Evolutionary conservation across 2,329 filamentous ascomycete genomes (phyloP).

Genomic region (Huntiella decipiens): DNA sequence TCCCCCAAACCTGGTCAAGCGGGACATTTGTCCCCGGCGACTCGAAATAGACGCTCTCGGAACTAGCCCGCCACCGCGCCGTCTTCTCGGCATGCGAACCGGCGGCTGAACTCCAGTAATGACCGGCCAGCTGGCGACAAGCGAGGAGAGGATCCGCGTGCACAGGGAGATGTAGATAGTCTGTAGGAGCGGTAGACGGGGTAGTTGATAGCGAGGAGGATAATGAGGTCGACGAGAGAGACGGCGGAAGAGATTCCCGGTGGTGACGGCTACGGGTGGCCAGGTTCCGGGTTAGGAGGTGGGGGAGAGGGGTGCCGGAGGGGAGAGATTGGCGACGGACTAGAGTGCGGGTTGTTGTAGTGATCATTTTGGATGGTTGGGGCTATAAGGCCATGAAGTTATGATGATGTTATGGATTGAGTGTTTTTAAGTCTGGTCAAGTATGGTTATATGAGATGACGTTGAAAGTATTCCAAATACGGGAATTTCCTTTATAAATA

Average conservation of each 20-base stretch:
- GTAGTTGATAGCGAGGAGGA: not conserved
- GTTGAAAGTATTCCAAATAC: too few relatives aligned
- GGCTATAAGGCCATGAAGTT: too few relatives aligned
- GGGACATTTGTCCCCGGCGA: slow-evolving; percentile 4
- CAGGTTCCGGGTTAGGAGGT: slow-evolving; percentile 7
- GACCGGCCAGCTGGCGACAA: slow-evolving; percentile 10
- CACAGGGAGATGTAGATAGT: slow-evolving; percentile 11
- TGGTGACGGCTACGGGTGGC: slow-evolving; percentile 10
- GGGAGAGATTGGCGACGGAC: slow-evolving; percentile 10
- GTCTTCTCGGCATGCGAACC: slow-evolving; percentile 10
- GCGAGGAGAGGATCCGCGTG: slow-evolving; percentile 7
- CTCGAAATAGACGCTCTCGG: slow-evolving; percentile 10
- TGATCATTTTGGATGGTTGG: slow-evolving; percentile 4
- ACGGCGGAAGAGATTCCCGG: not conserved
- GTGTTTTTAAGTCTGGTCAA: too few relatives aligned
- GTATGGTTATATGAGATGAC: too few relatives aligned
- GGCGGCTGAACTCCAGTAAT: slow-evolving; percentile 11
- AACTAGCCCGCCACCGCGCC: slow-evolving; percentile 10
- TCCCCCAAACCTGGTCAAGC: slow-evolving; percentile 10
- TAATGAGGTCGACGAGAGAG: not conserved
- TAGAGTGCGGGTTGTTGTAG: slow-evolving; percentile 8
- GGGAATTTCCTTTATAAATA: too few relatives aligned
- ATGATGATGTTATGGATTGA: too few relatives aligned
- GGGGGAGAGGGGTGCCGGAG: slow-evolving; percentile 4
- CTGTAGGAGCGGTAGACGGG: slow-evolving; percentile 5